A percentile compares a stretch with the other conserved stretches of the same genome.
phyloP scores from a whole-genome alignment of 2,329 filamentous ascomycete genomes.

The Bipolaris zeicola region DNA sequence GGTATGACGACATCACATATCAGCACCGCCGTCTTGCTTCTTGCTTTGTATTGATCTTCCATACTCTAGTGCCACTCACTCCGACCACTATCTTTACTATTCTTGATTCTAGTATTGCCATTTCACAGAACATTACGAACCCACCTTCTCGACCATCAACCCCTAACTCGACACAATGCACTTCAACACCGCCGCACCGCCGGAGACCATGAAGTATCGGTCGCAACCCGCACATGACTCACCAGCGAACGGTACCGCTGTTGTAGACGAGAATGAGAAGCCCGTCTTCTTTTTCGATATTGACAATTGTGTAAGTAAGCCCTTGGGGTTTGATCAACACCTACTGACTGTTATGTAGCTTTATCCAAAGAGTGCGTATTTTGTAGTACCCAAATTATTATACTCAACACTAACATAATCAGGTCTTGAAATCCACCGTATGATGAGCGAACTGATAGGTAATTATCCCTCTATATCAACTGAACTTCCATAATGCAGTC shows the following conservation, averaged over 20 bases:
- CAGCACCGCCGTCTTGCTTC: neutral
- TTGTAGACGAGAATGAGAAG: constrained; percentile 45
- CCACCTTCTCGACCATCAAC: neutral
- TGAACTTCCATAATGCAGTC: neutral
- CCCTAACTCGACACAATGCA: neutral
- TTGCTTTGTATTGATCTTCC: neutral
- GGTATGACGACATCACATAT: neutral
- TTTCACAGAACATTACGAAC: neutral
- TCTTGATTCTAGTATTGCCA: neutral
- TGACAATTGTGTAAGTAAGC: constrained; percentile 79
- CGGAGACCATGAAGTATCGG: constrained; percentile 11
- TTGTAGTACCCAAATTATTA: neutral
- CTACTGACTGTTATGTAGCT: constrained; percentile 56
- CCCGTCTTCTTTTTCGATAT: constrained; percentile 84
- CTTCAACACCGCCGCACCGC: constrained; percentile 14
- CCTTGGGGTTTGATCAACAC: neutral
- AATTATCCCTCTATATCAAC: constrained; percentile 35
- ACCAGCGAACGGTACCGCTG: constrained; percentile 10
- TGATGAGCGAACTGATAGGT: constrained; percentile 83
- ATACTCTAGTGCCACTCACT: neutral
- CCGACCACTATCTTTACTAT: neutral
- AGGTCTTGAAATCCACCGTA: constrained; percentile 79
- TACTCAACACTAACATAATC: constrained; percentile 40
- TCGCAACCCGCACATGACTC: constrained; percentile 9
- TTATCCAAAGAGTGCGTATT: constrained; percentile 76